Conservation (phyloP, 1,284 basidiomycete genomes). For the Leucoagaricus sp. region DNA sequence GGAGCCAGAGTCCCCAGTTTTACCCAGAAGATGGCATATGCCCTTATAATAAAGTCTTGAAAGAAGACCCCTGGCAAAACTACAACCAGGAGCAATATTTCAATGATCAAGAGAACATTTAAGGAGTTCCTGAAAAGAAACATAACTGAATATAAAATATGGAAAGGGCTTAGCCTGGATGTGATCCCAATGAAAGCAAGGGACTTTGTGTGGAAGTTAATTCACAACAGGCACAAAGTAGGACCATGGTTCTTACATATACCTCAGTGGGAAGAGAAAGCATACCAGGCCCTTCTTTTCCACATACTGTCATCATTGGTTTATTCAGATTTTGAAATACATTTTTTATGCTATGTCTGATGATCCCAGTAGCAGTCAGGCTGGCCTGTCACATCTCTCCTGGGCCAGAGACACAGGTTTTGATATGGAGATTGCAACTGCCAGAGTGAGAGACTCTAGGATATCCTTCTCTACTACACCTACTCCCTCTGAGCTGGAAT, state of each 20-base stretch:
- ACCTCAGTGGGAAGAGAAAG: conserved; percentile 18
- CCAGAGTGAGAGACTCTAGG: too few species aligned
- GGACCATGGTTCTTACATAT: conserved; percentile 15
- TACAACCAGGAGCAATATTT: neutral
- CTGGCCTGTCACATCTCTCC: too few species aligned
- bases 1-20: neutral
- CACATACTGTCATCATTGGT: too few species aligned
- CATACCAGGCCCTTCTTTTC: too few species aligned
- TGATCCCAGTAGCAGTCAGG: too few species aligned
- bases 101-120: neutral
- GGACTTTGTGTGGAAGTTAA: conserved; percentile 17
- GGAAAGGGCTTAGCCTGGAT: neutral
- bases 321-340: too few species aligned
- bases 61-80: neutral
- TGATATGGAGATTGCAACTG: too few species aligned
- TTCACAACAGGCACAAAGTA: conserved; percentile 16
- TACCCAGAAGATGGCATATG: neutral
- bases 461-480: too few species aligned
- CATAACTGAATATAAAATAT: neutral
- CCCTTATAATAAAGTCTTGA: neutral
- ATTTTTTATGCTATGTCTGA: too few species aligned
- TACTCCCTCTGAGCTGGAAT: too few species aligned
- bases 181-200: neutral
- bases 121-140: neutral
- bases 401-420: too few species aligned